Base-by-base conservation (phyloP, 2,329 filamentous ascomycete genomes). In the Ascochyta pisi region DNA sequence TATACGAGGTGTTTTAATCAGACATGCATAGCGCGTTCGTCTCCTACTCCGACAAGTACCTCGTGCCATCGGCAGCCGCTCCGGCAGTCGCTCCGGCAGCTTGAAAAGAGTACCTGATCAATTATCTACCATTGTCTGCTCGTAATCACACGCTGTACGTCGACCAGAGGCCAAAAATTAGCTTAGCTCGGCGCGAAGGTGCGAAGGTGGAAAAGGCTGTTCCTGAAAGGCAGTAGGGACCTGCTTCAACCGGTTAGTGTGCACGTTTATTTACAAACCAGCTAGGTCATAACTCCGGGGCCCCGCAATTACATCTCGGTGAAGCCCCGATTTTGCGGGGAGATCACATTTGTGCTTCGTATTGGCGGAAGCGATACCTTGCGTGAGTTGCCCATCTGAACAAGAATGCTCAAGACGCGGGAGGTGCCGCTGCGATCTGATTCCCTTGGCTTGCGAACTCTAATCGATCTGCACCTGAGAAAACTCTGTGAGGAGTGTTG, bases 261-360 rank as follows among this genome's bases (percentile, higher is more conserved):
- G 22, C 8, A 10, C 12, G 9, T 5, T 5, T 24, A 8, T 29
- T n/a, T 9, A 19, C 12, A 35, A 3, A 44, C 15, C 24, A 43
- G 35, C 35, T 38, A 38, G 40, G 45, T 6, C 4, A 8, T 0
- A 31, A 50, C 53, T 39, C 53, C 47, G 53, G 52, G 47, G 47
- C 53, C 53, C 53, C 53, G 53, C 53, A 56, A 56, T 23, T 13
- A 27, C 38, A 37, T 56, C 53, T 39, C 37, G 19, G 19, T 39
- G 19, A 39, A 39, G 37, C 37, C 13, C 19, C 37, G 37, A 39
- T 39, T 22, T 15, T 19, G 35, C 16, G 35, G 40, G 13, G 46
- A 29, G 37, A 22, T 22, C 6, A 7, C 19, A 22, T 23, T 23
- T 5, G 3, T 23, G 2, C 12, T 15, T 12, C 3, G 37, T 39